These are phyloP conservation scores for Vanilla planifolia DNA, from an alignment of 106 monocot genomes.

Conservation along the genomic window DNA sequence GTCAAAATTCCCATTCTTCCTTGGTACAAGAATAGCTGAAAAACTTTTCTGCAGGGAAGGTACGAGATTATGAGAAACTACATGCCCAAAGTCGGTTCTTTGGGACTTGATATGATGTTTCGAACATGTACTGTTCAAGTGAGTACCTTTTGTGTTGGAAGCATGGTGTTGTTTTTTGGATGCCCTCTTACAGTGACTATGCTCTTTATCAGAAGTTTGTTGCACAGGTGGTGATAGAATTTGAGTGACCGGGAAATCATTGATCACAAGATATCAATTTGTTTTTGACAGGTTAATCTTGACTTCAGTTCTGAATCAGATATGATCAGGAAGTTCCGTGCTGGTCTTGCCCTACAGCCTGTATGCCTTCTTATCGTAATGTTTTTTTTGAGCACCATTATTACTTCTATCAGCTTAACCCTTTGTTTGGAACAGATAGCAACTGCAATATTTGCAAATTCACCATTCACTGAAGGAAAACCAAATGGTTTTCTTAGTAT, in stretches of 20 bases:
- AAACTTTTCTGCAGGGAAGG: constrained; percentile 57
- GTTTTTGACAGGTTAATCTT: constrained; percentile 72
- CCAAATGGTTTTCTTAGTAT: constrained; percentile 96
- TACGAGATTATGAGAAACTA: constrained; percentile 97
- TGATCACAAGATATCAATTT: neutral
- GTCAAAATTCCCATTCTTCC: neutral
- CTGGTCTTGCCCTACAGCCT: constrained; percentile 90
- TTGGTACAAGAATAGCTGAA: neutral
- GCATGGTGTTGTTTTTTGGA: neutral
- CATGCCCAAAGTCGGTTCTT: constrained; percentile 98
- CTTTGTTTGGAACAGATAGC: constrained; percentile 62
- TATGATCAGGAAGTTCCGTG: constrained; percentile 97
- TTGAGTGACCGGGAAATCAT: neutral
- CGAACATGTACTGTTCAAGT: constrained; percentile 99
- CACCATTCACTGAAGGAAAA: constrained; percentile 96
- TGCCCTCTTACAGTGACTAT: neutral
- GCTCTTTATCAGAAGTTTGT: constrained; percentile 4
- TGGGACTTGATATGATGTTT: constrained; percentile 98
- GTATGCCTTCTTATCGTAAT: constrained; percentile 30
- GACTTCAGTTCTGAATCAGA: constrained; percentile 96
- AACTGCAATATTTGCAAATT: constrained; percentile 98
- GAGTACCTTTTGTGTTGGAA: neutral
- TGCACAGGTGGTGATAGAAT: neutral
- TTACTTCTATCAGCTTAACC: constrained; percentile 2
- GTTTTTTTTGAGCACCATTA: neutral